A percentile compares a stretch with the other conserved stretches of the same genome.
These are phyloP conservation scores for Huntiella decipiens DNA, from an alignment of 2,329 filamentous ascomycete genomes.

Conservation along the genomic window DNA sequence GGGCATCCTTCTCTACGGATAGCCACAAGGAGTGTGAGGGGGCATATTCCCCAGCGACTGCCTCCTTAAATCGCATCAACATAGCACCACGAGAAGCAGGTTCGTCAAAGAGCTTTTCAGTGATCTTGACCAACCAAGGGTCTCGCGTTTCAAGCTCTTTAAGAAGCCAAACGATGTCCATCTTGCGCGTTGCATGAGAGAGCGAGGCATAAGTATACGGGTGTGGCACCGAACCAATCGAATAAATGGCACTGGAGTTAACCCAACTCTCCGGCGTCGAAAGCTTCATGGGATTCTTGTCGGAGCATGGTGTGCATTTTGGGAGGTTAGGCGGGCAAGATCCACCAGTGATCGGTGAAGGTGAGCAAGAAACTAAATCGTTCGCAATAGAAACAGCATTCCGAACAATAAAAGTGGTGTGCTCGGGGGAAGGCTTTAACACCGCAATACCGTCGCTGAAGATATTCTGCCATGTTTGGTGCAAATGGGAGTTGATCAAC, in stretches of 20 bases:
- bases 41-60: slow-evolving; percentile 48
- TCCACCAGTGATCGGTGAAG: slow-evolving; percentile 44
- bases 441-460: slow-evolving; percentile 64
- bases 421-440: slow-evolving; percentile 57
- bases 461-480: slow-evolving; percentile 63
- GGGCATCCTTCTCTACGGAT: slow-evolving; percentile 44
- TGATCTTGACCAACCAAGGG: slow-evolving; percentile 55
- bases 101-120: slow-evolving; percentile 42
- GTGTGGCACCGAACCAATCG: slow-evolving; percentile 75
- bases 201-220: slow-evolving; percentile 68
- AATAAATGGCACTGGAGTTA: slow-evolving; percentile 56
- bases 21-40: slow-evolving; percentile 56
- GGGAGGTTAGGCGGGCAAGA: slow-evolving; percentile 70
- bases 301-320: slow-evolving; percentile 55
- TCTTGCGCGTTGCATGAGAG: slow-evolving; percentile 37
- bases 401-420: slow-evolving; percentile 54
- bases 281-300: slow-evolving; percentile 44
- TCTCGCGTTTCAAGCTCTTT: slow-evolving; percentile 49
- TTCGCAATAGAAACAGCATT: slow-evolving; percentile 54
- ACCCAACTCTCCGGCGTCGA: slow-evolving; percentile 46
- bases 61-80: slow-evolving; percentile 60
- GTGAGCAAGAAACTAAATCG: slow-evolving; percentile 56
- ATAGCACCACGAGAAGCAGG: slow-evolving; percentile 35
- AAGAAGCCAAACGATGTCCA: slow-evolving; percentile 47
- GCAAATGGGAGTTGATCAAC: slow-evolving; percentile 71